Percentiles rank a stretch among this genome's conserved stretches.
Evolutionary conservation across 176 grass and related monocot genomes (phyloP).

Genomic region (Oryza longistaminata): DNA sequence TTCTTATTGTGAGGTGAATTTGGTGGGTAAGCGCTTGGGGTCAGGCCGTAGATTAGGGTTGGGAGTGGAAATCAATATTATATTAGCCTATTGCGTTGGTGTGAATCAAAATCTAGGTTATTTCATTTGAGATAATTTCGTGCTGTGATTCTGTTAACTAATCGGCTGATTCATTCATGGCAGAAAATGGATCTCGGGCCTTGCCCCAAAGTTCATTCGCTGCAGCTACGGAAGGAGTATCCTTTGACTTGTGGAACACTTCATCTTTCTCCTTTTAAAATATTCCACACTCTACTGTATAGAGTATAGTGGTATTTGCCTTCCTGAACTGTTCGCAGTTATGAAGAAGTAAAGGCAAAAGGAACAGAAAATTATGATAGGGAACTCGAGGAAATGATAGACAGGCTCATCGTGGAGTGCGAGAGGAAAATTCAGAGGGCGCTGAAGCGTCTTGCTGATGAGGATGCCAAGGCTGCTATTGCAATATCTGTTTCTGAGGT

Average conservation of each 20-base stretch:
- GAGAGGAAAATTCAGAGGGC: constrained; percentile 99
- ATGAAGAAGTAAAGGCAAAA: constrained; percentile 76
- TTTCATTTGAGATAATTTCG: neutral
- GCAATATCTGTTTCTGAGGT: constrained; percentile 95
- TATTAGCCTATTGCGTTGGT: neutral
- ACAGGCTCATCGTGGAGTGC: constrained; percentile 93
- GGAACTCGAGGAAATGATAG: constrained; percentile 89
- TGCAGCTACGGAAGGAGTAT: constrained; percentile 95
- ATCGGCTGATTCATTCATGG: neutral
- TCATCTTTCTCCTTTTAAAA: neutral
- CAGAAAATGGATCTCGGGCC: constrained; percentile 99
- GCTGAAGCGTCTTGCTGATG: constrained; percentile 74
- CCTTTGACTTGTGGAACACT: constrained; percentile 40
- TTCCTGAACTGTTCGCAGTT: constrained; percentile 77
- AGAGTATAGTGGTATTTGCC: neutral
- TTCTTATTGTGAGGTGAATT: neutral
- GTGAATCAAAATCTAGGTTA: neutral
- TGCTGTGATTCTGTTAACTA: neutral
- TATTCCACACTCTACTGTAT: neutral
- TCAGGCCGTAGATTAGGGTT: constrained; percentile 28
- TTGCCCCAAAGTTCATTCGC: constrained; percentile 85
- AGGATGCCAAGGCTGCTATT: constrained; percentile 93
- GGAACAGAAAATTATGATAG: constrained; percentile 74
- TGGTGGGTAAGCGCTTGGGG: neutral
- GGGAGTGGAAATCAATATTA: neutral